These are phyloP conservation scores for Sonneratia caseolaris DNA, from an alignment of 345 rosid genomes.

Conservation along the genomic window DNA sequence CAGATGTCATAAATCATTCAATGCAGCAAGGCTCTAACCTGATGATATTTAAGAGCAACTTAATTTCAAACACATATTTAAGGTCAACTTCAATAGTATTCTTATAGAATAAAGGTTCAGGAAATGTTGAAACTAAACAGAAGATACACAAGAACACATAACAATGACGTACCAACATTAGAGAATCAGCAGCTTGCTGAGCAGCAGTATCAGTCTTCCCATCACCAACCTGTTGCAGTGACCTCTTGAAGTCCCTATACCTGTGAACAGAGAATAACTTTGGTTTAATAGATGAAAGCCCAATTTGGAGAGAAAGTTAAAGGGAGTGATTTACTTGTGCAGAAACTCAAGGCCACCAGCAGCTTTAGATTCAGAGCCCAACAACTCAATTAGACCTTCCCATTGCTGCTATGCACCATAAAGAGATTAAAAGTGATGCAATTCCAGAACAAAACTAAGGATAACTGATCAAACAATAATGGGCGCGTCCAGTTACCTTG, in stretches of 20 bases:
- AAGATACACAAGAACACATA: neutral
- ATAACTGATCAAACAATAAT: neutral
- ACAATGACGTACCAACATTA: conserved; percentile 44
- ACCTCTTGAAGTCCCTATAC: conserved; percentile 92
- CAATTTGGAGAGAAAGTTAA: conserved; percentile 4
- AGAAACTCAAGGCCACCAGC: conserved; percentile 92
- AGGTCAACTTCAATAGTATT: neutral
- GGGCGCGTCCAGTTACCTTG: conserved; percentile 36
- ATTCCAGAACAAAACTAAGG: neutral
- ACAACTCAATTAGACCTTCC: conserved; percentile 82
- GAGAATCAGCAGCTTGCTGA: conserved; percentile 63
- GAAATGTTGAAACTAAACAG: neutral
- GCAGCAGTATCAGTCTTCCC: conserved; percentile 52
- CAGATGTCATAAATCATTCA: neutral
- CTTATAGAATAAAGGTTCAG: neutral
- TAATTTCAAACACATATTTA: neutral
- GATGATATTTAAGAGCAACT: neutral
- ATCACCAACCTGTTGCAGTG: conserved; percentile 46
- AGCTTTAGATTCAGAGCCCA: conserved; percentile 69
- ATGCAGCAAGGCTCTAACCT: neutral
- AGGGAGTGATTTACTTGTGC: conserved; percentile 47
- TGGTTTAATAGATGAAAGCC: conserved; percentile 4
- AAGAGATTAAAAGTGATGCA: neutral
- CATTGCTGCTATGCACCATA: conserved; percentile 48
- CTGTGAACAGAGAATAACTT: conserved; percentile 22